Evolutionary conservation across 2,329 filamentous ascomycete genomes (phyloP), one percentile per base, ranked within the genome.

Genomic region (Fusarium oxysporum): DNA sequence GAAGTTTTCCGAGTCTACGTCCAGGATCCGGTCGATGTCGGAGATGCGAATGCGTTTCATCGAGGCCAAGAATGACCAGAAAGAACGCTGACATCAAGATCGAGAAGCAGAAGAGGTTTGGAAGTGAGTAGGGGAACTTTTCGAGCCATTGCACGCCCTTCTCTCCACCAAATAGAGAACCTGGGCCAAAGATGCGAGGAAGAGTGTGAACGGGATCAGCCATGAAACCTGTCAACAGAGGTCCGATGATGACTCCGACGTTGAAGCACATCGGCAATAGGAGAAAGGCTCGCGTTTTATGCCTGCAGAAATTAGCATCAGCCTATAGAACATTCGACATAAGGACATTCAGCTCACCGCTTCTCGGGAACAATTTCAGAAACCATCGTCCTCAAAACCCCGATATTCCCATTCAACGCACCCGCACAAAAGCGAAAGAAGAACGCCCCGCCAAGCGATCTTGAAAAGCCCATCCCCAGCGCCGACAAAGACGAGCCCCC

Each of bases 231-330:
- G 92, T 92, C 21, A 94, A 78, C 23, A 93, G 77, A 8, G 93
- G 92, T 0, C 93, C 93, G 5, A 94, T 59, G 68, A 94, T 90
- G 51, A 95, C 90, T 4, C 93, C 93, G 9, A 95, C 58, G 74
- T 95, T 95, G 21, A 91, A 91, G 1, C 88, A 86, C 79, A 96
- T 93, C 23, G 92, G 92, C 72, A 95, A 93, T 80, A 90, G 91
- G 74, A 91, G 90, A 77, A 95, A 96, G 0, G 91, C 90, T 48
- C 88, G 84, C 0, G 93, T 92, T 80, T 95, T 92, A 1, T 90
- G 95, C 23, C 75, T 25, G 23, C 23, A 25, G 23, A 25, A 25
- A 25, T 25, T 25, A 25, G 23, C 23, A 25, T 25, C 23, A 5
- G 4, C 23, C 5, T 25, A 25, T 5, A 25, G 23, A 25, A 25